Evolutionary conservation across 1,284 basidiomycete genomes (phyloP), one percentile per base, ranked within the genome.

Genomic region (Pholiota adiposa): DNA sequence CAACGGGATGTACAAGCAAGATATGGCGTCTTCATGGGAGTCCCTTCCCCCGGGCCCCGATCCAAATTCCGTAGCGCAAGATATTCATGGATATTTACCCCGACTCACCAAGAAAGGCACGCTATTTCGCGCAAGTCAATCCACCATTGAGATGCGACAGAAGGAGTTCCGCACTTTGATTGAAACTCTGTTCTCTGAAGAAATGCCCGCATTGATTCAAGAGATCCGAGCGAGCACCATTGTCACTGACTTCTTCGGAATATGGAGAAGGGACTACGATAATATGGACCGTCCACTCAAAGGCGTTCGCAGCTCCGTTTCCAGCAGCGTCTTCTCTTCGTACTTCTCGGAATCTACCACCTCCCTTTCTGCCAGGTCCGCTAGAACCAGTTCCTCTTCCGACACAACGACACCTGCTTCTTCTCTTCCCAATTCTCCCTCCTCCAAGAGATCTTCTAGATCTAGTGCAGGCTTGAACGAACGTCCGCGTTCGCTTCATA

Each of bases 11-110:
- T 92, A 91, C 70, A 77, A 85, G 54, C 84, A 87, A 25, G 87
- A 91, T 65, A 78, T 80, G 55, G 91, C 91, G 1, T 85, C 91
- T 1, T 93, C 91, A 11, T 93, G 87, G 78, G 91, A 92, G 56
- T 92, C 90, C 0, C 79, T 93, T n/a, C 91, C 91, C 12, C 88
- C 89, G n/a, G 91, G 90, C 12, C 90, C 91, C 16, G 82, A 90
- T 66, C 89, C 88, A 2, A 83, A 82, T 44, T 85, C 85, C 23
- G 82, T 93, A 38, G 84, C 85, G 12, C 82, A 79, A 54, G 83
- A 89, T 63, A 79, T 93, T 50, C 88, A 92, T 66, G 68, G 82
- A 1, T 74, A 85, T 65, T 70, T 93, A 1, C 90, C 91, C 16
- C 79, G 77, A 58, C 79, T 93, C 33, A 83, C 84, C 3, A 89